Evolutionary conservation across 495 filamentous ascomycete species (phyloP), one percentile per base, ranked within the genome.

Genomic region (Sphaerosporella brunnea): DNA sequence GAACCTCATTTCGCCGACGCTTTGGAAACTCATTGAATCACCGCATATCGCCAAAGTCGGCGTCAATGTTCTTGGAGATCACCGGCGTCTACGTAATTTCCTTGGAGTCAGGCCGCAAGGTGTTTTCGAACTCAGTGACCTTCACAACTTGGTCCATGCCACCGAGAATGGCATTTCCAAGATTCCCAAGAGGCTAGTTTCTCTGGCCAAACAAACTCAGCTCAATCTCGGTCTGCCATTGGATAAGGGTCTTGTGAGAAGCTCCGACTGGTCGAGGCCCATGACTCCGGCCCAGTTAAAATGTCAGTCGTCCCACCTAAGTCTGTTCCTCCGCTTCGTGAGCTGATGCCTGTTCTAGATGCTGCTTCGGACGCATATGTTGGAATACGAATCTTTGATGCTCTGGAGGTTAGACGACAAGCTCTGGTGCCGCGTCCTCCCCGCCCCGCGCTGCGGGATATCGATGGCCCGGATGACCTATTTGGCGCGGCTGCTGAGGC

Each of bases 281-380:
- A 64, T 93, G 26, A 65, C 63, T 35, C 65, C 73, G 55, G 54
- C 68, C n/a, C 85, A 94, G 55, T 73, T 85, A 28, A 62, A 72
- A 45, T 94, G 80, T 83, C 64, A 65, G 74, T 65, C 4, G 20
- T 23, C n/a, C 28, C 35, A 36, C 11, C 15, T 1, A n/a, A 13
- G 48, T 20, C 36, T 16, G 5, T 7, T 19, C 36, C 18, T 38
- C 39, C 15, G 15, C 24, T 9, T 4, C 39, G 7, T 42, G n/a
- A 36, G 23, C 50, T 47, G 13, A 46, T 39, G 34, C 43, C 9
- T 37, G 15, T 11, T n/a, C 23, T 49, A 84, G 80, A 94, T 65
- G 82, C 84, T 5, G 84, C 84, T 13, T 73, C 76, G 0, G 86
- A 94, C 60, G 76, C 84, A 1, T 94, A 88, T 56, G 84, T 83